These are phyloP conservation scores for Phellopilus nigrolimitatus DNA, from an alignment of 1,284 basidiomycete genomes.

Conservation along the genomic window DNA sequence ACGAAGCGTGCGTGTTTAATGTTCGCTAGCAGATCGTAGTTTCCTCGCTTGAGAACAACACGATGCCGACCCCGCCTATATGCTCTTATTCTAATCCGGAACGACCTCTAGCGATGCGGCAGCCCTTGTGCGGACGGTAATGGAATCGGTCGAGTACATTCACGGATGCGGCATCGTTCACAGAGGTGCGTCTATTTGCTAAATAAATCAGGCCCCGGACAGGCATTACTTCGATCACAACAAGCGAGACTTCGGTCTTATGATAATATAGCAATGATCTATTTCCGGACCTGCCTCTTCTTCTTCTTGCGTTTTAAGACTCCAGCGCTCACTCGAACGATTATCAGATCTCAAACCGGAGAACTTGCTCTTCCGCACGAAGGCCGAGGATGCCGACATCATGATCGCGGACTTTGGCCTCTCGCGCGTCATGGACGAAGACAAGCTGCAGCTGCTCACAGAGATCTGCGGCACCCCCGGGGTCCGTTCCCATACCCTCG, in stretches of 20 bases:
- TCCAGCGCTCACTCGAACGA: background rate
- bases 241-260: background rate
- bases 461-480: slow-evolving; percentile 94
- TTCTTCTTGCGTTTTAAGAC: too few species aligned
- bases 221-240: slow-evolving; percentile 1
- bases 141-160: slow-evolving; percentile 86
- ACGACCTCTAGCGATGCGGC: slow-evolving; percentile 88
- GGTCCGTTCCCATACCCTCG: slow-evolving; percentile 33
- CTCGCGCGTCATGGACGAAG: slow-evolving; percentile 84
- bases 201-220: too few species aligned
- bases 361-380: slow-evolving; percentile 91
- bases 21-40: background rate
- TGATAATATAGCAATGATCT: background rate
- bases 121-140: slow-evolving; percentile 82
- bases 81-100: slow-evolving; percentile 1
- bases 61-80: background rate
- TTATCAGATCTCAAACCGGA: slow-evolving; percentile 88
- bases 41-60: too few species aligned
- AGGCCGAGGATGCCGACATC: slow-evolving; percentile 88
- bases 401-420: slow-evolving; percentile 98
- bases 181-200: slow-evolving; percentile 59
- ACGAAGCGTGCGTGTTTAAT: slow-evolving; percentile 54
- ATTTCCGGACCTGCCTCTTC: background rate
- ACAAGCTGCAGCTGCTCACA: slow-evolving; percentile 83
- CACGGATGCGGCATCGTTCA: slow-evolving; percentile 96